Percentiles rank a stretch among this genome's conserved stretches.
phyloP scores from a whole-genome alignment of 352 stramenopile species.

The Globisporangium perplexum region DNA sequence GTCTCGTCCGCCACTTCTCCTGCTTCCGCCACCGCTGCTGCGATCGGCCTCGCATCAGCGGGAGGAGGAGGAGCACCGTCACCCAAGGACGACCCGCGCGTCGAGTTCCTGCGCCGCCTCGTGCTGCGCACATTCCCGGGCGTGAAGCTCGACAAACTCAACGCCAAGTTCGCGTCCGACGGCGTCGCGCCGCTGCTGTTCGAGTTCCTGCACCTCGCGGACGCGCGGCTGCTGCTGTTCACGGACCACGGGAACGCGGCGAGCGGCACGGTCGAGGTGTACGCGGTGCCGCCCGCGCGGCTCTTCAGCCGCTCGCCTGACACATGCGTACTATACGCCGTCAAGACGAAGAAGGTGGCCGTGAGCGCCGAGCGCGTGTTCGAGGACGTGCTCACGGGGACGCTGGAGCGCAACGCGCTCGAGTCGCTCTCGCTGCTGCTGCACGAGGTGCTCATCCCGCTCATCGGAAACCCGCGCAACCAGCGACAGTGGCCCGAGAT shows the following conservation, averaged over 20 bases:
- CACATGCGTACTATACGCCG: slow-evolving; percentile 60
- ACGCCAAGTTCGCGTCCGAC: slow-evolving; percentile 60
- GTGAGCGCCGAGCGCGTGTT: slow-evolving; percentile 55
- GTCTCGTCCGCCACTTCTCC: too few relatives aligned
- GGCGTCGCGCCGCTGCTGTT: slow-evolving; percentile 52
- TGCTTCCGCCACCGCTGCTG: too few relatives aligned
- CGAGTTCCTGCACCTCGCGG: slow-evolving; percentile 63
- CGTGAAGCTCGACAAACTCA: slow-evolving; percentile 51
- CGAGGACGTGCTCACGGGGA: slow-evolving; percentile 72
- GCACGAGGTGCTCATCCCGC: slow-evolving; percentile 67
- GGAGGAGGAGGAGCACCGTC: slow-evolving; percentile 11
- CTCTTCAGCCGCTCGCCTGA: slow-evolving; percentile 26
- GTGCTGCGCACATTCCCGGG: slow-evolving; percentile 62
- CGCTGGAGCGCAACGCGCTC: slow-evolving; percentile 67
- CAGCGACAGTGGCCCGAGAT: slow-evolving; percentile 79
- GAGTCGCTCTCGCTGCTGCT: slow-evolving; percentile 70
- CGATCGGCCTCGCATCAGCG: too few relatives aligned
- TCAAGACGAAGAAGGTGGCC: slow-evolving; percentile 62
- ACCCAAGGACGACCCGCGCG: slow-evolving; percentile 53
- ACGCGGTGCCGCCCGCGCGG: slow-evolving; percentile 42
- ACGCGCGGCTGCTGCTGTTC: slow-evolving; percentile 56
- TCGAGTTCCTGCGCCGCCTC: slow-evolving; percentile 61
- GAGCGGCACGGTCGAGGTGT: slow-evolving; percentile 50
- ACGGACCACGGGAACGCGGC: slow-evolving; percentile 62
- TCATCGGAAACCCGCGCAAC: slow-evolving; percentile 74